Evolutionary conservation across 106 monocot genomes (phyloP).

Genomic region (Chionographis japonica): DNA sequence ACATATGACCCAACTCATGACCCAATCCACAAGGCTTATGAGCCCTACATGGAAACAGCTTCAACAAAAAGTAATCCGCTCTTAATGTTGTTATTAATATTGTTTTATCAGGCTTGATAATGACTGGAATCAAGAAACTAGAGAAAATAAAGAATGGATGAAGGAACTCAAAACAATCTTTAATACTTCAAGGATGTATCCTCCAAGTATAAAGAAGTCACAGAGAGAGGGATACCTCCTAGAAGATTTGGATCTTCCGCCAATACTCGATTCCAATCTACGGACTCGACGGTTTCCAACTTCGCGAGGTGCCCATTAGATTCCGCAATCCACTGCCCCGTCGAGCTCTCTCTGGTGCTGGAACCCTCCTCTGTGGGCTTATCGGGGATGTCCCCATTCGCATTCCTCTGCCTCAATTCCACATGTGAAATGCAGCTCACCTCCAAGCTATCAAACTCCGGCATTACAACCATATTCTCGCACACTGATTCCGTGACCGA

Average conservation of each 20-base stretch:
- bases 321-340: constrained; percentile 29
- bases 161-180: too few species aligned
- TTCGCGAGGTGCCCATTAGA: constrained; percentile 16
- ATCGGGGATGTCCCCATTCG: constrained; percentile 14
- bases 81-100: too few species aligned
- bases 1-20: too few species aligned
- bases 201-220: too few species aligned
- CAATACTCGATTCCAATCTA: constrained; percentile 68
- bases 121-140: neutral
- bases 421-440: constrained; percentile 37
- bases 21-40: too few species aligned
- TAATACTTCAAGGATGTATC: too few species aligned
- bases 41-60: too few species aligned
- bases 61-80: too few species aligned
- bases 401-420: constrained; percentile 79
- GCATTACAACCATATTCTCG: constrained; percentile 23
- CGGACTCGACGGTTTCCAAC: constrained; percentile 49
- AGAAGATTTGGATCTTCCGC: constrained; percentile 39
- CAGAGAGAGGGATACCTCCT: constrained; percentile 26
- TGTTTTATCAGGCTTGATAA: too few species aligned
- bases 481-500: constrained; percentile 30
- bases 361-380: constrained; percentile 5
- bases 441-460: constrained; percentile 3
- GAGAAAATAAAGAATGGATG: neutral
- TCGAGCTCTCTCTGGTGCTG: constrained; percentile 19